These are phyloP conservation scores for Fusarium nodosum DNA, from an alignment of 2,329 filamentous ascomycete species.

Conservation along the genomic window DNA sequence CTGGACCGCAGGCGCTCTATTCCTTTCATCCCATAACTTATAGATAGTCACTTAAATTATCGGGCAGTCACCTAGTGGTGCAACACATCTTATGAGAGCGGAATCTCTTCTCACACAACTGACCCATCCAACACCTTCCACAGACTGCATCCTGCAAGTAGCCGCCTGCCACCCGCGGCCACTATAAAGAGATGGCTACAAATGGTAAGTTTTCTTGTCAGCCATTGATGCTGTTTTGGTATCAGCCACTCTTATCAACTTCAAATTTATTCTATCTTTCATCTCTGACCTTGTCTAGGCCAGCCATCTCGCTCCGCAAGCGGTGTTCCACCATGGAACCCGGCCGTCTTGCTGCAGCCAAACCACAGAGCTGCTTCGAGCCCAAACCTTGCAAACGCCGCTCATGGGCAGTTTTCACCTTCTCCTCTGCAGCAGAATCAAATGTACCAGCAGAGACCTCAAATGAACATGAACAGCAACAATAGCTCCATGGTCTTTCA, in stretches of 20 bases:
- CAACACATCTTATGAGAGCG: conserved; percentile 45
- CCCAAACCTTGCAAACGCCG: conserved; percentile 47
- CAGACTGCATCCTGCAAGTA: conserved; percentile 44
- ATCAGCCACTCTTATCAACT: neutral
- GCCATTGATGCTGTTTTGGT: neutral
- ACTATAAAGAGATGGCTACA: conserved; percentile 51
- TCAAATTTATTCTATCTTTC: conserved; percentile 18
- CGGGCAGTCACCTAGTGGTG: conserved; percentile 9
- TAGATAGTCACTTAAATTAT: conserved; percentile 1
- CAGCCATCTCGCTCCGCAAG: conserved; percentile 49
- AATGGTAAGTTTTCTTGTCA: conserved; percentile 47
- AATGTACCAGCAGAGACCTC: conserved; percentile 44
- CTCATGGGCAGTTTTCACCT: conserved; percentile 45
- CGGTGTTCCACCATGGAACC: conserved; percentile 57
- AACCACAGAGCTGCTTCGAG: conserved; percentile 51
- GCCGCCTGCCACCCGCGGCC: conserved; percentile 40
- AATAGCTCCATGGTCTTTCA: conserved; percentile 59
- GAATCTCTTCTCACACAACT: conserved; percentile 34
- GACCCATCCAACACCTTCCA: conserved; percentile 41
- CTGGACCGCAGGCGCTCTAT: neutral
- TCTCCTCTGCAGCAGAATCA: conserved; percentile 40
- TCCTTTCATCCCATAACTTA: conserved; percentile 1
- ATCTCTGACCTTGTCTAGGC: conserved; percentile 45
- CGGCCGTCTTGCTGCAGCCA: conserved; percentile 58
- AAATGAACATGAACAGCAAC: conserved; percentile 51